Percentiles rank a stretch among this genome's conserved stretches.
Conservation (phyloP, 805 yeast species). For the Spathaspora passalidarum region DNA sequence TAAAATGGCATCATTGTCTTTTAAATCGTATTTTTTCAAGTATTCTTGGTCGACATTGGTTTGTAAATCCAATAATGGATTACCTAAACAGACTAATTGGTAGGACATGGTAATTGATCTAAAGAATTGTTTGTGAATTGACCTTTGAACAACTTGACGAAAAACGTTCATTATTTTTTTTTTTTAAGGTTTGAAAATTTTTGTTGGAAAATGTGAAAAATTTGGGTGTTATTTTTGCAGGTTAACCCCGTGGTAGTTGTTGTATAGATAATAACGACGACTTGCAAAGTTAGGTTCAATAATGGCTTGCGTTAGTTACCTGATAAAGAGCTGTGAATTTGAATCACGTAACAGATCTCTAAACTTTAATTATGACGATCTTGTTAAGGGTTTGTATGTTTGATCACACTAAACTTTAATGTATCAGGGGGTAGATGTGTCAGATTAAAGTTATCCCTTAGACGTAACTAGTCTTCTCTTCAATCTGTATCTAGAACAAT, state of each 20-base stretch:
- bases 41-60: slow-evolving; percentile 66
- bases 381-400: too few relatives aligned
- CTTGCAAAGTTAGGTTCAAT: too few relatives aligned
- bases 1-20: slow-evolving; percentile 91
- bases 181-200: background rate
- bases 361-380: too few relatives aligned
- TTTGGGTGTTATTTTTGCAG: background rate
- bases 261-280: background rate
- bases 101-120: slow-evolving; percentile 44
- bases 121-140: background rate
- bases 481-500: too few relatives aligned
- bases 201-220: background rate
- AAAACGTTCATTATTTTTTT: background rate
- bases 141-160: background rate
- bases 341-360: too few relatives aligned
- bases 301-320: too few relatives aligned
- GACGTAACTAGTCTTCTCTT: too few relatives aligned
- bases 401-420: too few relatives aligned
- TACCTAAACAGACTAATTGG: slow-evolving; percentile 82
- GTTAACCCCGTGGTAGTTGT: background rate
- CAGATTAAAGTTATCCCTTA: too few relatives aligned
- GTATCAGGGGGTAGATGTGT: too few relatives aligned
- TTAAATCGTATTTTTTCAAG: slow-evolving; percentile 76
- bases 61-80: slow-evolving; percentile 88
- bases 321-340: too few relatives aligned